Percentiles rank a stretch among this genome's conserved stretches.
phyloP scores from a whole-genome alignment of 2,329 filamentous ascomycete genomes.

The Nothopassalora personata region DNA sequence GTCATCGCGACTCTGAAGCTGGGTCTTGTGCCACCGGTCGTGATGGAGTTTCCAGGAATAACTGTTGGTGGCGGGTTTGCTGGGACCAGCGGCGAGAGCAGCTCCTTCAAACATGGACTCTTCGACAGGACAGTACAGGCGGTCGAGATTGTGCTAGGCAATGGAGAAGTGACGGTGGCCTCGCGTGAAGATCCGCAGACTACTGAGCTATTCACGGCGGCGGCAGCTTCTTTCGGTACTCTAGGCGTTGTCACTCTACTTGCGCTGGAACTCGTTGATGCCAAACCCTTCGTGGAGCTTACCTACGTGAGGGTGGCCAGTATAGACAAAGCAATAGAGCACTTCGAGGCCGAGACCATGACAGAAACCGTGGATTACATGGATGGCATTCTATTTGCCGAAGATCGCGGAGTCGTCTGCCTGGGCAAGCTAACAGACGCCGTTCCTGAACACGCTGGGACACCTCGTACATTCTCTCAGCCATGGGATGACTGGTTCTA shows the following conservation, averaged over 20 bases:
- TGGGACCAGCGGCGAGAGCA: conserved; percentile 62
- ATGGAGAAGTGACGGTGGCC: conserved; percentile 41
- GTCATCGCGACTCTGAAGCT: conserved; percentile 52
- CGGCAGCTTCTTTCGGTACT: conserved; percentile 60
- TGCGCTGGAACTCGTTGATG: conserved; percentile 42
- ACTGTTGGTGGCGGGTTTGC: conserved; percentile 62
- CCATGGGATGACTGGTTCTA: conserved; percentile 67
- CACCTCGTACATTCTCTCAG: conserved; percentile 45
- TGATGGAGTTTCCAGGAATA: conserved; percentile 67
- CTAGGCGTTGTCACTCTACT: conserved; percentile 59
- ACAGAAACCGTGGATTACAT: conserved; percentile 53
- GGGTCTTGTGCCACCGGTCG: conserved; percentile 56
- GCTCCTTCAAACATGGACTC: conserved; percentile 59
- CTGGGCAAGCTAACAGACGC: background rate
- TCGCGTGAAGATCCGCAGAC: conserved; percentile 44
- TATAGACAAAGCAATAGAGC: conserved; percentile 38
- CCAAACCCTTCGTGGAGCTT: conserved; percentile 45
- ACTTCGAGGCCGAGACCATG: conserved; percentile 27
- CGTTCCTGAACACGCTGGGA: background rate
- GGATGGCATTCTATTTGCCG: conserved; percentile 49
- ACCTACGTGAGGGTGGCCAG: conserved; percentile 40
- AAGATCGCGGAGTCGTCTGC: background rate
- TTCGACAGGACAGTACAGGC: conserved; percentile 59
- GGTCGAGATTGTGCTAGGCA: conserved; percentile 59
- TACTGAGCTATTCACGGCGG: conserved; percentile 56